These are phyloP conservation scores for Colletotrichum spaethianum DNA, from an alignment of 2,329 filamentous ascomycete species.

Conservation along the genomic window DNA sequence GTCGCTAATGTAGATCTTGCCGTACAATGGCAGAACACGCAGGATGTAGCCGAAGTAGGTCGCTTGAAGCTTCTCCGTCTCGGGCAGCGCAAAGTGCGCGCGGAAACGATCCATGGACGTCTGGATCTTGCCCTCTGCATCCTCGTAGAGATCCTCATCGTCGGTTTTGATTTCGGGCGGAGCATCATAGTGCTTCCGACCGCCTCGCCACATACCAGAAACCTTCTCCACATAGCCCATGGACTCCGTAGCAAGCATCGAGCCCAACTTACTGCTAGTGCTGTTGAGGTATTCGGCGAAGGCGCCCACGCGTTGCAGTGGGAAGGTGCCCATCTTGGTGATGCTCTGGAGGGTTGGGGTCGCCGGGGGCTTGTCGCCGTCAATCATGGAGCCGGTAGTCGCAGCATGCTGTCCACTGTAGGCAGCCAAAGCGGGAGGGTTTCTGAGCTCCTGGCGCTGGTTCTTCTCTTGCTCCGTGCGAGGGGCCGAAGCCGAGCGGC, in stretches of 20 bases:
- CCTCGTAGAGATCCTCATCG: constrained; percentile 67
- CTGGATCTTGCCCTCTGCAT: constrained; percentile 75
- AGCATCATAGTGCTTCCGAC: constrained; percentile 88
- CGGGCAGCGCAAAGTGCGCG: constrained; percentile 89
- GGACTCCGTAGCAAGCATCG: constrained; percentile 86
- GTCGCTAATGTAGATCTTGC: constrained; percentile 95
- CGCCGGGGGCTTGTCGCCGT: constrained; percentile 43
- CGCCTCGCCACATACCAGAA: constrained; percentile 96
- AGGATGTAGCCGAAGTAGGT: constrained; percentile 95
- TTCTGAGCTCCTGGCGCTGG: constrained; percentile 28
- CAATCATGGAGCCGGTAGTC: constrained; percentile 56
- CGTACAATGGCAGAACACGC: constrained; percentile 90
- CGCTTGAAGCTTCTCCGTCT: constrained; percentile 85
- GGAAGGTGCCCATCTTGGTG: constrained; percentile 78
- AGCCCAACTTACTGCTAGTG: constrained; percentile 85
- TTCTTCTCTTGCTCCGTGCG: constrained; percentile 41
- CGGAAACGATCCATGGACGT: constrained; percentile 86
- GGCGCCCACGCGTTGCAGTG: constrained; percentile 85
- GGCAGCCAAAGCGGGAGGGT: constrained; percentile 22
- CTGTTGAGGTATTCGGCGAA: constrained; percentile 87
- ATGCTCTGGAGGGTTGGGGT: constrained; percentile 67
- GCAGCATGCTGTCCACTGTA: constrained; percentile 50
- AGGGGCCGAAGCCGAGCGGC: constrained; percentile 59
- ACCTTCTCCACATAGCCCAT: constrained; percentile 98
- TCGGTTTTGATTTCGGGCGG: constrained; percentile 66